A percentile compares a stretch with the other conserved stretches of the same genome.
These are phyloP conservation scores for Colletotrichum karsti DNA, from an alignment of 2,329 filamentous ascomycete genomes.

Conservation along the genomic window DNA sequence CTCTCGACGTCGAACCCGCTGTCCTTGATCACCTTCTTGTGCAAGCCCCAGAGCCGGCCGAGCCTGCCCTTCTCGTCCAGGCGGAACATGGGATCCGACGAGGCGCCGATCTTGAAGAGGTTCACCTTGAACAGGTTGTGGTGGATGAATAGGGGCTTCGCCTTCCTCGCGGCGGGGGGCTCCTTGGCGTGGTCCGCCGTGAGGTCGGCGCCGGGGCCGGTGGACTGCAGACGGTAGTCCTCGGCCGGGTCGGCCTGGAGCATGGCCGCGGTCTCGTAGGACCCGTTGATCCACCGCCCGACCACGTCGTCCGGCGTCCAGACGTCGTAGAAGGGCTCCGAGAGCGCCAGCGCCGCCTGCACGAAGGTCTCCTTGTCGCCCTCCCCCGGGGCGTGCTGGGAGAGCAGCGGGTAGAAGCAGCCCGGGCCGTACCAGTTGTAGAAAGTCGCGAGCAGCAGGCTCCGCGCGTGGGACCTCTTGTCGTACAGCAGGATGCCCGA, in stretches of 20 bases:
- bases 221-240: constrained; percentile 35
- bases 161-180: constrained; percentile 23
- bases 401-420: constrained; percentile 58
- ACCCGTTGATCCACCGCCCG: constrained; percentile 40
- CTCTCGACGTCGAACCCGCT: constrained; percentile 44
- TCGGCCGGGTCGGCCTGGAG: constrained; percentile 40
- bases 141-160: constrained; percentile 44
- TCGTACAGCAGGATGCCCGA: constrained; percentile 57
- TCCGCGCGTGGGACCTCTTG: constrained; percentile 54
- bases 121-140: constrained; percentile 47
- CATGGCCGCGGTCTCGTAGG: constrained; percentile 36
- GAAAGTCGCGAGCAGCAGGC: constrained; percentile 58
- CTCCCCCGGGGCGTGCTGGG: constrained; percentile 50
- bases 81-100: constrained; percentile 30
- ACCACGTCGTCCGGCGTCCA: constrained; percentile 40
- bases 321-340: constrained; percentile 48
- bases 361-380: constrained; percentile 60
- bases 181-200: constrained; percentile 20
- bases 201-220: not conserved
- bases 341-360: constrained; percentile 51
- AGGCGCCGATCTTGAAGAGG: constrained; percentile 34
- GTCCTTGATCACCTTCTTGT: constrained; percentile 31
- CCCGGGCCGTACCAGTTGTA: constrained; percentile 64
- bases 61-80: constrained; percentile 32
- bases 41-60: constrained; percentile 39